These are phyloP conservation scores for Secale cereale DNA, from an alignment of 176 grass and related monocot genomes.

Conservation along the genomic window DNA sequence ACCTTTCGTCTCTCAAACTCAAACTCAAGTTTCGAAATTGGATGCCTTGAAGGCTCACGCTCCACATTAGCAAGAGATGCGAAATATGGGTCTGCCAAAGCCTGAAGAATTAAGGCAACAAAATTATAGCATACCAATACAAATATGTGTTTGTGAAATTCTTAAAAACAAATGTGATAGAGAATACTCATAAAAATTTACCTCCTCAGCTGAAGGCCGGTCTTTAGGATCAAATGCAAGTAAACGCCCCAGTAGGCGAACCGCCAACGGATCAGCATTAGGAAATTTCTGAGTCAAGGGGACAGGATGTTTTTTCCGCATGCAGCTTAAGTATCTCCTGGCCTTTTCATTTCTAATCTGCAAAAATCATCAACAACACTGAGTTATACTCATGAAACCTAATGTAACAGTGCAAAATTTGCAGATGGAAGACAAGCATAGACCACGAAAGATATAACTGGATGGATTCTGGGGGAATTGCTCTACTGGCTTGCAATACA, in stretches of 20 bases:
- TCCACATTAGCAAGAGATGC: conserved; percentile 69
- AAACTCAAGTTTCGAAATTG: conserved; percentile 97
- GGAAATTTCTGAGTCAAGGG: conserved; percentile 80
- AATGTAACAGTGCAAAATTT: neutral
- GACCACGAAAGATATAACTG: neutral
- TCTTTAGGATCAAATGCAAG: conserved; percentile 98
- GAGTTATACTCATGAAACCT: neutral
- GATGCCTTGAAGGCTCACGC: conserved; percentile 71
- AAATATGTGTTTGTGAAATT: neutral
- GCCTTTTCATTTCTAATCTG: conserved; percentile 99
- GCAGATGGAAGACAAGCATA: neutral
- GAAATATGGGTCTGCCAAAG: conserved; percentile 94
- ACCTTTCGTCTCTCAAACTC: conserved; percentile 95
- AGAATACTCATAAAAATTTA: neutral
- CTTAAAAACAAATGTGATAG: neutral
- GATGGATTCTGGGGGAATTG: neutral
- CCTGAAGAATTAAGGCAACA: conserved; percentile 38
- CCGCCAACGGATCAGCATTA: conserved; percentile 71
- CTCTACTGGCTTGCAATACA: neutral
- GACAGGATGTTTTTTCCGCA: conserved; percentile 71
- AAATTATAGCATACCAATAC: conserved; percentile 21
- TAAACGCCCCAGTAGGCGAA: conserved; percentile 67
- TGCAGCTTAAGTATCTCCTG: conserved; percentile 81
- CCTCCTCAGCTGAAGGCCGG: conserved; percentile 75
- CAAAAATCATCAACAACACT: neutral